phyloP scores from a whole-genome alignment of 2,329 filamentous ascomycete genomes.

The Penicillium palitans region DNA sequence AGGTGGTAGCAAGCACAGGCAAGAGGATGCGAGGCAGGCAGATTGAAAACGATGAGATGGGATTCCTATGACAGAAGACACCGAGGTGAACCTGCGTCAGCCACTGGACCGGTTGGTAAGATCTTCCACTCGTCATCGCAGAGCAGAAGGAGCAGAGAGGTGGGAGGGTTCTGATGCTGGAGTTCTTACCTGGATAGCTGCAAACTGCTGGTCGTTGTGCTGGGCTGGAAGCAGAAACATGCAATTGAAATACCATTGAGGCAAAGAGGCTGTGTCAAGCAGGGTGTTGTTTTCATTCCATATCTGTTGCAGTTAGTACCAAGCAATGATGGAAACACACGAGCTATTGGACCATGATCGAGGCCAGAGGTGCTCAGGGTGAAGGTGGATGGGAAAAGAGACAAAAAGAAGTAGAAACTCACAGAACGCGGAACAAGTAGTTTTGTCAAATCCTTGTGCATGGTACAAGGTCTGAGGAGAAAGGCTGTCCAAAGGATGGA shows the following conservation, averaged over 20 bases:
- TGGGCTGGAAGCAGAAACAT: background rate
- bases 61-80: background rate
- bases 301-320: background rate
- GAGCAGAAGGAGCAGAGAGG: background rate
- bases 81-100: background rate
- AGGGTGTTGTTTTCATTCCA: background rate
- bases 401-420: background rate
- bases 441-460: background rate
- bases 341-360: background rate
- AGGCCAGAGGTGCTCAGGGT: background rate
- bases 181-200: background rate
- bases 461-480: background rate
- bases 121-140: background rate
- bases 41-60: no score
- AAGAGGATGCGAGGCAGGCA: background rate
- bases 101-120: background rate
- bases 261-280: background rate
- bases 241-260: no score
- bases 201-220: background rate
- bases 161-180: background rate
- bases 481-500: background rate
- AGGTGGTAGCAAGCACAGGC: background rate
- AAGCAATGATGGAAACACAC: background rate
- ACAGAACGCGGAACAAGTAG: background rate
- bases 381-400: background rate